Evolutionary conservation across 176 grass and related monocot genomes (phyloP).

Genomic region (Musa schizocarpa): DNA sequence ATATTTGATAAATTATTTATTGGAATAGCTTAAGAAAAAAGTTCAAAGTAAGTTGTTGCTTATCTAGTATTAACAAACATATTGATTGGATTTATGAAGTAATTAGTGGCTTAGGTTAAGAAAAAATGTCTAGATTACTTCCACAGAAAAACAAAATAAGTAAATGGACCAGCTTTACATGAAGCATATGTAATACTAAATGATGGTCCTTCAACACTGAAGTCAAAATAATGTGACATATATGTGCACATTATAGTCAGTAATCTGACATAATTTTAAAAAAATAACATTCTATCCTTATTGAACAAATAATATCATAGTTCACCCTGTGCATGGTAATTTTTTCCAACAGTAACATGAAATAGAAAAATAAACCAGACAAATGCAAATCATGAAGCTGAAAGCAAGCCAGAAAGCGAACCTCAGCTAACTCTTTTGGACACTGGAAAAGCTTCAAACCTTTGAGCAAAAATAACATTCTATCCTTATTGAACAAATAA

Average conservation of each 20-base stretch:
- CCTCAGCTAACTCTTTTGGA: constrained; percentile 90
- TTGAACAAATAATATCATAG: not conserved
- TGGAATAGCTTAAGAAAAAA: too few species aligned
- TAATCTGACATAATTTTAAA: not conserved
- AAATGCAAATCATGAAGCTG: not conserved
- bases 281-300: not conserved
- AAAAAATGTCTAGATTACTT: too few species aligned
- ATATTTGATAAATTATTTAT: too few species aligned
- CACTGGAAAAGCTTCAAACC: constrained; percentile 88
- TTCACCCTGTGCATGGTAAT: too few species aligned
- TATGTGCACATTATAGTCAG: not conserved
- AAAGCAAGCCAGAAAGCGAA: constrained; percentile 27
- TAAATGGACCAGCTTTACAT: not conserved
- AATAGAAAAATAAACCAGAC: not conserved
- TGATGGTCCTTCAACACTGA: not conserved
- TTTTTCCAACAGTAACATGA: too few species aligned
- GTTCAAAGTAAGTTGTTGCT: too few species aligned
- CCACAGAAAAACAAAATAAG: not conserved
- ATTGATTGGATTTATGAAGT: too few species aligned
- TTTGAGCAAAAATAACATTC: constrained; percentile 87
- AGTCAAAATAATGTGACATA: not conserved
- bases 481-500: too few species aligned
- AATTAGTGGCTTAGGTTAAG: too few species aligned
- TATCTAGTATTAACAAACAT: too few species aligned
- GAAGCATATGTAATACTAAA: not conserved